These are phyloP conservation scores for Iodosphaeria phyllophila DNA, from an alignment of 2,329 filamentous ascomycete species.

Conservation along the genomic window DNA sequence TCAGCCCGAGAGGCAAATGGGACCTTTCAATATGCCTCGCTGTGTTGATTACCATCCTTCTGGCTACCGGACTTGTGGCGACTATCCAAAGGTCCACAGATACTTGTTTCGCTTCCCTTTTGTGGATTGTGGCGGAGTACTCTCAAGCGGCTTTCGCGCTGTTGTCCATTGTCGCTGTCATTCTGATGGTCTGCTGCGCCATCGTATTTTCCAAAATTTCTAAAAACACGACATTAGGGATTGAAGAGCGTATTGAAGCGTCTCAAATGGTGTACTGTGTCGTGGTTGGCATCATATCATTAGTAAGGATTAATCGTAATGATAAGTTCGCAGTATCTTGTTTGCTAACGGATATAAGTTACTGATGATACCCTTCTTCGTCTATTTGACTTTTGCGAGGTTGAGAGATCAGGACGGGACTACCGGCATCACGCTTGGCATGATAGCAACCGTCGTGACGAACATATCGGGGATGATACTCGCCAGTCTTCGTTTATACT, in stretches of 20 bases:
- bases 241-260: constrained; percentile 40
- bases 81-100: constrained; percentile 33
- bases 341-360: too few species aligned
- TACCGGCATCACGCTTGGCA: constrained; percentile 31
- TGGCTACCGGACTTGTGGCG: constrained; percentile 40
- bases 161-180: constrained; percentile 27
- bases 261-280: constrained; percentile 55
- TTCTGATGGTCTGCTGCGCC: constrained; percentile 29
- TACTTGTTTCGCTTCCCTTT: constrained; percentile 46
- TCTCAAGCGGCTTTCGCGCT: constrained; percentile 36
- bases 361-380: constrained; percentile 46
- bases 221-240: constrained; percentile 32
- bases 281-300: constrained; percentile 33
- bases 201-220: constrained; percentile 38
- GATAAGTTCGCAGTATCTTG: background rate
- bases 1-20: constrained; percentile 40
- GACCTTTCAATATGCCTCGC: constrained; percentile 36
- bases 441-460: constrained; percentile 45
- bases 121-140: constrained; percentile 47
- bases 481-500: constrained; percentile 45
- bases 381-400: constrained; percentile 31
- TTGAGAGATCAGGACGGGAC: constrained; percentile 17
- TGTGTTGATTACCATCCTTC: constrained; percentile 27
- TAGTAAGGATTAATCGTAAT: too few species aligned
- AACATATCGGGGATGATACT: constrained; percentile 48